Percentiles rank a stretch among this genome's conserved stretches.
phyloP scores from a whole-genome alignment of 2,329 filamentous ascomycete species.

The Colletotrichum shisoi region DNA sequence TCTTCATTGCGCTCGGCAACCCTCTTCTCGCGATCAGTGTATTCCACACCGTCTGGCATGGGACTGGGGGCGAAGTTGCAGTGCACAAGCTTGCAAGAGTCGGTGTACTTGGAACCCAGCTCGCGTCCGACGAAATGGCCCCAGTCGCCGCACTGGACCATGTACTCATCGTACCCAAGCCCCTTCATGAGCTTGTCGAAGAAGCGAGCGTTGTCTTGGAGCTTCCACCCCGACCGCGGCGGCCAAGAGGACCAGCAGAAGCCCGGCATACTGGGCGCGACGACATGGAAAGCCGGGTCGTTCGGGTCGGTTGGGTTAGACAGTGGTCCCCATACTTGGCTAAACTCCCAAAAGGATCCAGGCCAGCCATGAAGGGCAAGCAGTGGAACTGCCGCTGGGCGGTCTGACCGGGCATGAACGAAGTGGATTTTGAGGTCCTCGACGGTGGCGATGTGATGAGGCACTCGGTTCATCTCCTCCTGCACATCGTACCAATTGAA shows the following conservation, averaged over 20 bases:
- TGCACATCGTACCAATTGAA: constrained; percentile 40
- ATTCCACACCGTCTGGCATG: constrained; percentile 45
- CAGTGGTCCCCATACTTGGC: constrained; percentile 49
- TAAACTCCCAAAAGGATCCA: constrained; percentile 55
- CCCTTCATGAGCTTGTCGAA: constrained; percentile 51
- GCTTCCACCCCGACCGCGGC: constrained; percentile 46
- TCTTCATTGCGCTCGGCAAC: constrained; percentile 46
- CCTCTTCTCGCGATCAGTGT: constrained; percentile 47
- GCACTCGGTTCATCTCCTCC: constrained; percentile 26
- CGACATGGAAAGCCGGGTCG: constrained; percentile 47
- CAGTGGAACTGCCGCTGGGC: constrained; percentile 49
- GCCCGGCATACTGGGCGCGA: constrained; percentile 52
- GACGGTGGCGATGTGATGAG: constrained; percentile 39
- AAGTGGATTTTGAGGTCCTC: constrained; percentile 44
- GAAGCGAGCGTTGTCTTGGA: constrained; percentile 49
- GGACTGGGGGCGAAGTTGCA: constrained; percentile 52
- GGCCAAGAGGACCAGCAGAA: constrained; percentile 49
- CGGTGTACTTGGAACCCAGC: constrained; percentile 46
- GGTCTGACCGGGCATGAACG: constrained; percentile 40
- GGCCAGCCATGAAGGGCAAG: constrained; percentile 56
- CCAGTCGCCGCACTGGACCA: constrained; percentile 53
- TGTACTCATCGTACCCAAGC: constrained; percentile 52
- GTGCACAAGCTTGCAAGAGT: constrained; percentile 51
- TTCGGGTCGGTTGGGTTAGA: constrained; percentile 40
- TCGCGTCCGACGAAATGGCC: constrained; percentile 52